Conservation (phyloP, 164 flowering plant species). For the Annona cherimola region DNA sequence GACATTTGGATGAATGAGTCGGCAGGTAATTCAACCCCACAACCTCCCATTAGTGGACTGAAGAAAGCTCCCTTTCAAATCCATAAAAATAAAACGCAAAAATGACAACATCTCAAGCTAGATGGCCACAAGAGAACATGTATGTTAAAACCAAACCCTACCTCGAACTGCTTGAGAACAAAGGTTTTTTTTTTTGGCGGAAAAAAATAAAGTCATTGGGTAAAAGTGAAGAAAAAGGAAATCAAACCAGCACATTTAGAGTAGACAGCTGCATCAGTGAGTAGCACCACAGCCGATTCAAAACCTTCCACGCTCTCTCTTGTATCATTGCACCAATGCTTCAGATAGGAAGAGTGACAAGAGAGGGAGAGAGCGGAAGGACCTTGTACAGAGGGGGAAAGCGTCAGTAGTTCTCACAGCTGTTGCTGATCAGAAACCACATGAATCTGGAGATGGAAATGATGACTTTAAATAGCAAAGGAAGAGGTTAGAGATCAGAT, state of each 20-base stretch:
- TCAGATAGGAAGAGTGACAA: neutral
- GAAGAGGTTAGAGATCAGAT: neutral
- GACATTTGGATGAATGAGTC: slow-evolving; percentile 93
- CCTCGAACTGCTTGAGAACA: no score
- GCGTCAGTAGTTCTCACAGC: neutral
- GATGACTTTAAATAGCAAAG: slow-evolving; percentile 10
- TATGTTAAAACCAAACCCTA: no score
- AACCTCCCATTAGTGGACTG: slow-evolving; percentile 75
- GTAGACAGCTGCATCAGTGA: no score
- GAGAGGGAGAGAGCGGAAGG: neutral
- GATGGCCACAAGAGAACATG: neutral
- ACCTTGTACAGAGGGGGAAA: neutral
- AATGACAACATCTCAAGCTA: no score
- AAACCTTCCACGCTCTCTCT: neutral
- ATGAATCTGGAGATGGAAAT: neutral
- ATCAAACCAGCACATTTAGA: no score
- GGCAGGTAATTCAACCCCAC: slow-evolving; percentile 73
- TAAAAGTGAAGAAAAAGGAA: neutral
- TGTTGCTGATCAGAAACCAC: neutral
- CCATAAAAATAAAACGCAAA: no score
- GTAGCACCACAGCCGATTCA: neutral
- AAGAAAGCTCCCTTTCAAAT: slow-evolving; percentile 38
- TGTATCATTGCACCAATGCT: neutral
- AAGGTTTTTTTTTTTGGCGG: no score
- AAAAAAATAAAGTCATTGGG: no score